A percentile compares a stretch with the other conserved stretches of the same genome.
Evolutionary conservation across 352 stramenopile species (phyloP).

Genomic region (Phytophthora cajani): DNA sequence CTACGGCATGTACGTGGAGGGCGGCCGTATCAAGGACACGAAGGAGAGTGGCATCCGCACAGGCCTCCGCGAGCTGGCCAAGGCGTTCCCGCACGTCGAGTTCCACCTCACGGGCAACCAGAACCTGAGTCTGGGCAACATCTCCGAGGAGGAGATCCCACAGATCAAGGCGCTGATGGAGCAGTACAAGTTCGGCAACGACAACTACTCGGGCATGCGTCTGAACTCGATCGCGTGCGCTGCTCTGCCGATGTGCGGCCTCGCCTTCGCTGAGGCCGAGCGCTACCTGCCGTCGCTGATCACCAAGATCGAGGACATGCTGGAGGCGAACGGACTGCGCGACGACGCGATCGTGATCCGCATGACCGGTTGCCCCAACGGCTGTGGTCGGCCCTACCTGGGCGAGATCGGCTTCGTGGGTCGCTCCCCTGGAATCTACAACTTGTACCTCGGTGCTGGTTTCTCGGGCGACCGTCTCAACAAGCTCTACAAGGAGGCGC

Average conservation of each 20-base stretch:
- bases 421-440: conserved; percentile 96
- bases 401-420: conserved; percentile 98
- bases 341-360: conserved; percentile 97
- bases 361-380: conserved; percentile 99
- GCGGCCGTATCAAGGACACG: conserved; percentile 95
- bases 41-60: conserved; percentile 85
- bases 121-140: conserved; percentile 95
- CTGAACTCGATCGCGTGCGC: conserved; percentile 95
- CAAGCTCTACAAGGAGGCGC: conserved; percentile 85
- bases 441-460: conserved; percentile 96
- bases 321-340: conserved; percentile 90
- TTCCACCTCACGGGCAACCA: conserved; percentile 97
- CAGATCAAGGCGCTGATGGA: conserved; percentile 92
- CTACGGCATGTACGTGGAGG: conserved; percentile 88
- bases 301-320: conserved; percentile 91
- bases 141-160: conserved; percentile 90
- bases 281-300: conserved; percentile 94
- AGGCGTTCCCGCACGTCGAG: conserved; percentile 91
- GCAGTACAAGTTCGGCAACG: conserved; percentile 92
- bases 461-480: conserved; percentile 76
- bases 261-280: conserved; percentile 98
- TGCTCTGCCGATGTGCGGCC: conserved; percentile 95
- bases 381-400: conserved; percentile 97
- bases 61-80: conserved; percentile 91
- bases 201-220: conserved; percentile 81